Evolutionary conservation across 2,329 filamentous ascomycete genomes (phyloP), one percentile per base, ranked within the genome.

Genomic region (Talaromyces piceae): DNA sequence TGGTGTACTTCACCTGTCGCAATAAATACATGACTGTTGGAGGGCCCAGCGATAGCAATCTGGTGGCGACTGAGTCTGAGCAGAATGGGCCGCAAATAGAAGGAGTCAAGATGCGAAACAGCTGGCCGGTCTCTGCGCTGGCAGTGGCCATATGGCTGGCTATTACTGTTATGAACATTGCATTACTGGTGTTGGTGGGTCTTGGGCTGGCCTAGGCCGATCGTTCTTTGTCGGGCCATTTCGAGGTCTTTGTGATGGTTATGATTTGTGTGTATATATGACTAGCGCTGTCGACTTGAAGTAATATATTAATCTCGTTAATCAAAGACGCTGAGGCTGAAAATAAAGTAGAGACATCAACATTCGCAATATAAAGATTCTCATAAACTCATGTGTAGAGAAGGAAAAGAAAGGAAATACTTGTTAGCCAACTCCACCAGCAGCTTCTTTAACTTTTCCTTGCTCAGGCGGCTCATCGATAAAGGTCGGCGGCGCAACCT

Each of bases 381-480:
- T n/a, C n/a, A n/a, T n/a, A n/a, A n/a, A n/a, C n/a, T n/a, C n/a
- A n/a, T n/a, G n/a, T n/a, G n/a, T n/a, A n/a, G n/a, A n/a, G n/a
- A n/a, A n/a, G n/a, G n/a, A n/a, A n/a, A 23, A 25, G 22, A 41
- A 43, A 9, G 4, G 25, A 9, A 43, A 25, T 8, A 2, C 16
- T 8, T 43, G 23, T 55, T 58, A 61, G n/a, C 58, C 59, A 45
- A 61, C 52, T 23, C 58, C 56, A n/a, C 77, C 77, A 13, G 79
- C 90, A 43, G 82, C 87, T 69, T 95, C 88, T 75, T 91, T 93
- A 45, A 94, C 80, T 74, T 93, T 91, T 12, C 77, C 76, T 44
- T 80, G 74, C 70, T 84, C 79, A 2, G 91, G 91, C 16, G 89
- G 82, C 74, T 96, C 91, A 69, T 98, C 93, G 54, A 98, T 87